Conservation (phyloP, 306 rosid genomes). For the Lathyrus oleraceus region DNA sequence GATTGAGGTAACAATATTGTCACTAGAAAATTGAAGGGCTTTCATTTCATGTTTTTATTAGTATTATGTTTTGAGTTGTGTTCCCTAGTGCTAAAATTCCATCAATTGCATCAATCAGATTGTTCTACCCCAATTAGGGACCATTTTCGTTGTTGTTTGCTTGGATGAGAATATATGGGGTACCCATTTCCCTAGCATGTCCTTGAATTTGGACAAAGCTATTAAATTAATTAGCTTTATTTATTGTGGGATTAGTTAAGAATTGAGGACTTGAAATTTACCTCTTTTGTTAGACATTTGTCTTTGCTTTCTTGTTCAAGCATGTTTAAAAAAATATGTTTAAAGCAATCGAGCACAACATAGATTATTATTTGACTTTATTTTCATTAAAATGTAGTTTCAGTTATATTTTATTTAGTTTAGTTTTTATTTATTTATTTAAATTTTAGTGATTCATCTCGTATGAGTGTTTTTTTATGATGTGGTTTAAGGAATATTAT, state of each 20-base stretch:
- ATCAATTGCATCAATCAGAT: slow-evolving; percentile 69
- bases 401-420: too few relatives aligned
- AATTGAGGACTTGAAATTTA: not conserved
- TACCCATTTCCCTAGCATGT: slow-evolving; percentile 31
- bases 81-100: slow-evolving; percentile 35
- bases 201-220: slow-evolving; percentile 27
- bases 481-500: too few relatives aligned
- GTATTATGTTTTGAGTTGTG: slow-evolving; percentile 42
- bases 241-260: not conserved
- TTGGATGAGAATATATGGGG: slow-evolving; percentile 41
- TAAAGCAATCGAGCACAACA: not conserved
- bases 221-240: not conserved
- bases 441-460: too few relatives aligned
- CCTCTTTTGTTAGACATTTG: not conserved
- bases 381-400: too few relatives aligned
- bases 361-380: too few relatives aligned
- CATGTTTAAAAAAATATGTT: not conserved
- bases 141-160: slow-evolving; percentile 44
- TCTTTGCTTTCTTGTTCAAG: not conserved
- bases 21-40: slow-evolving; percentile 31
- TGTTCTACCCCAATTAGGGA: slow-evolving; percentile 55
- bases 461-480: too few relatives aligned
- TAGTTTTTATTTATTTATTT: too few relatives aligned
- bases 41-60: slow-evolving; percentile 51
- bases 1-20: slow-evolving; percentile 15